Percentiles rank a stretch among this genome's conserved stretches.
phyloP scores from a whole-genome alignment of 352 stramenopile species.

The Phytophthora parvispora region DNA sequence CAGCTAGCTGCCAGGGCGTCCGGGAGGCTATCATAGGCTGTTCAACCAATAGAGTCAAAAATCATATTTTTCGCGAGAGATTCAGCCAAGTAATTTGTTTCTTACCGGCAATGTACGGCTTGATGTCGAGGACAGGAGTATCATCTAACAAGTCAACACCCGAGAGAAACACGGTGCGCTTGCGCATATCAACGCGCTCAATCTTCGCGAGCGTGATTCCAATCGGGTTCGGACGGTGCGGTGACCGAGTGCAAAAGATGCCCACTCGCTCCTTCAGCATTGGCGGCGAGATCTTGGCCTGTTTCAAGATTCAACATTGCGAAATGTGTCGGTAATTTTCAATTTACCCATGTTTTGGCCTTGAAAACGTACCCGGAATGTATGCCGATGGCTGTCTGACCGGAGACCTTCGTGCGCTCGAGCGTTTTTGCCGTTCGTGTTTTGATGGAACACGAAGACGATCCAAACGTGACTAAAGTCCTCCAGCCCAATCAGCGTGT shows the following conservation, averaged over 20 bases:
- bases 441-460: conserved; percentile 92
- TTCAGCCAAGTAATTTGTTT: neutral
- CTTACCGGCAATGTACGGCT: conserved; percentile 96
- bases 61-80: neutral
- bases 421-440: conserved; percentile 90
- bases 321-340: too few species aligned
- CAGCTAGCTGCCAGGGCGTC: conserved; percentile 51
- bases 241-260: conserved; percentile 97
- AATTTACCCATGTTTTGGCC: neutral
- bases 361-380: conserved; percentile 50
- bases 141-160: conserved; percentile 96
- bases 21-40: conserved; percentile 64
- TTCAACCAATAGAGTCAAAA: neutral
- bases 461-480: conserved; percentile 92
- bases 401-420: conserved; percentile 70
- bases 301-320: neutral
- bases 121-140: conserved; percentile 98
- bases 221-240: conserved; percentile 98
- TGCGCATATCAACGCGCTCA: conserved; percentile 74
- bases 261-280: conserved; percentile 88
- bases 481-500: conserved; percentile 76
- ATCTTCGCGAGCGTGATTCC: conserved; percentile 93
- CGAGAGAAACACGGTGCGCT: conserved; percentile 79
- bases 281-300: conserved; percentile 81
- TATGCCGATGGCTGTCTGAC: conserved; percentile 81